Conservation (phyloP, 2,329 filamentous ascomycete genomes). For the Colletotrichum somersetense region DNA sequence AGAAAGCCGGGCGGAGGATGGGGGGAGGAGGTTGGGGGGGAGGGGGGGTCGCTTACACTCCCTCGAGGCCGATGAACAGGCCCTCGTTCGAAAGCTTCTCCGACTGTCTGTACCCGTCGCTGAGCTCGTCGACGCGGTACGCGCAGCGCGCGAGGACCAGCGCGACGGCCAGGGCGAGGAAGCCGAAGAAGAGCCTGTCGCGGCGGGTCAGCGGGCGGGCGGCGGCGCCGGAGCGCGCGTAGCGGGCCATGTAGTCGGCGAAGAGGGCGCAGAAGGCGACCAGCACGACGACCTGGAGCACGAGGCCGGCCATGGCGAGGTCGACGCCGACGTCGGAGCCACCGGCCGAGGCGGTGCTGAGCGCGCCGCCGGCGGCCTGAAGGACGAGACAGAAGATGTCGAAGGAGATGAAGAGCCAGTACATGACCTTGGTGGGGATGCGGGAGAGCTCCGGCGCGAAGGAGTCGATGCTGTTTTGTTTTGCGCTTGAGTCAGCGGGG, state of each 20-base stretch:
- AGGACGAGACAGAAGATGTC: conserved; percentile 67
- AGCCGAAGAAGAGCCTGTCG: conserved; percentile 61
- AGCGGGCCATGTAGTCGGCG: conserved; percentile 61
- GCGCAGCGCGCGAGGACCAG: conserved; percentile 72
- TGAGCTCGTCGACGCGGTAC: conserved; percentile 75
- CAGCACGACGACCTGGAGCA: conserved; percentile 69
- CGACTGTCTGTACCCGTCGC: conserved; percentile 68
- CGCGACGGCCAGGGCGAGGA: conserved; percentile 66
- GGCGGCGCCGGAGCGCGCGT: conserved; percentile 42
- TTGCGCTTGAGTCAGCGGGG: neutral
- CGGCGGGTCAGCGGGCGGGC: conserved; percentile 45
- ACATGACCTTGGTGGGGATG: conserved; percentile 56
- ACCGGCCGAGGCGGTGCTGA: conserved; percentile 60
- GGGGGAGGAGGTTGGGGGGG: neutral
- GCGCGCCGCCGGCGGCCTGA: conserved; percentile 67
- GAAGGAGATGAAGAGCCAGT: conserved; percentile 64
- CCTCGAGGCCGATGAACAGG: conserved; percentile 67
- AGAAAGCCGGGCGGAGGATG: conserved; percentile 6
- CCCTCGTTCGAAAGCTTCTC: conserved; percentile 64
- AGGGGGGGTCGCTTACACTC: conserved; percentile 53
- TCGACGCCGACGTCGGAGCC: conserved; percentile 57
- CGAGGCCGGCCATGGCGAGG: conserved; percentile 62
- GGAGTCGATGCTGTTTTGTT: conserved; percentile 51
- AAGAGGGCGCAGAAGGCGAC: conserved; percentile 63
- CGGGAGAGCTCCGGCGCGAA: conserved; percentile 56